Evolutionary conservation across 2,329 filamentous ascomycete genomes (phyloP), one percentile per base, ranked within the genome.

Genomic region (Fusarium scirpi): DNA sequence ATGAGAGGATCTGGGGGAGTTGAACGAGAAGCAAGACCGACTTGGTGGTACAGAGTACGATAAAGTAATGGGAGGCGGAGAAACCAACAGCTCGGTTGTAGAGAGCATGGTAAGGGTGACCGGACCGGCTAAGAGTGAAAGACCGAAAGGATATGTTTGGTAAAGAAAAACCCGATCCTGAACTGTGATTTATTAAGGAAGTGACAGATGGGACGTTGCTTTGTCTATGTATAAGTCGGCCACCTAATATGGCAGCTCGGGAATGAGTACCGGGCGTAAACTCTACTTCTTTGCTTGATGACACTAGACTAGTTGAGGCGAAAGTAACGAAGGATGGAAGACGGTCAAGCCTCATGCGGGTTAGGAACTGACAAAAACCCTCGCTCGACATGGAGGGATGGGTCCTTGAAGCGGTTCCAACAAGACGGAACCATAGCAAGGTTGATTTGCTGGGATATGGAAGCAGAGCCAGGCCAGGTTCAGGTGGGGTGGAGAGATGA

Each of bases 281-380:
- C 46, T 63, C 44, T 66, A 46, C 56, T 63, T 52, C 62, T 55
- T 66, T 71, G 64, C 66, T 67, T 70, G 60, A 70, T 59, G 66
- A 45, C 70, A 75, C 74, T 77, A 76, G 65, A 45, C 75, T 76
- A 57, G 56, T 76, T 76, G 69, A 59, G 75, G 75, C 46, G 72
- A 76, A 76, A 76, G 74, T 76, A 74, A 76, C 75, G 75, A 76
- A 72, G 53, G 57, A 62, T 65, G 62, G 64, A 57, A 64, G 71
- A 71, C 46, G 57, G 65, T 62, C 66, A 67, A 70, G 66, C 57
- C 64, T 59, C 47, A 74, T 67, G 67, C 54, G 44, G 66, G 67
- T 59, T 64, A 58, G 58, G 46, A 72, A 54, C 58, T 61, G 69
- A 55, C 61, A 64, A 25, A 47, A 45, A 62, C 53, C 55, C 66